phyloP scores from a whole-genome alignment of 345 rosid species.

The Euphorbia lathyris region DNA sequence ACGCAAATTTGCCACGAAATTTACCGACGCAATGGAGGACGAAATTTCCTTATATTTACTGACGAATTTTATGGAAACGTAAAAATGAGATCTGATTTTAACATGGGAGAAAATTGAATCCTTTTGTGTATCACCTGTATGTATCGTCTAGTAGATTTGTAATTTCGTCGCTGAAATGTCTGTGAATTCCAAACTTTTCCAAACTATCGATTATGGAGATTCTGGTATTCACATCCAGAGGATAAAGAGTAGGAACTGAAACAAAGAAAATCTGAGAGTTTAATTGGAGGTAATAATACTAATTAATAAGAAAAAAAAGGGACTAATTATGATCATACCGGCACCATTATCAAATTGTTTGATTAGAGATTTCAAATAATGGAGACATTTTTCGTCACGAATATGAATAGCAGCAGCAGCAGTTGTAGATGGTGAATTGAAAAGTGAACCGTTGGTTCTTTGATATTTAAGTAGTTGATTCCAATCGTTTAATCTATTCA shows the following conservation, averaged over 20 bases:
- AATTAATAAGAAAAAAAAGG: background rate
- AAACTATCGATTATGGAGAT: background rate
- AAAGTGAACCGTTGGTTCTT: background rate
- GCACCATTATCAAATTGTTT: constrained; percentile 1
- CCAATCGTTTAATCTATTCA: background rate
- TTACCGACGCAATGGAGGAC: no score
- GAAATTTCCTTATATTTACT: no score
- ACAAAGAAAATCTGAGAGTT: background rate
- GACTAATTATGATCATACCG: background rate
- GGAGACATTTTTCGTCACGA: background rate
- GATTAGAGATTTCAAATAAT: background rate
- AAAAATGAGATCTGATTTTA: no score
- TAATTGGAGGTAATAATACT: background rate
- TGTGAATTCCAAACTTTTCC: background rate
- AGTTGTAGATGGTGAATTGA: constrained; percentile 9
- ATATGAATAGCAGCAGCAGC: constrained; percentile 1
- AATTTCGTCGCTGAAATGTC: background rate
- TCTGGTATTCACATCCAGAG: background rate
- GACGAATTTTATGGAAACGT: no score
- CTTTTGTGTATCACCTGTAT: constrained; percentile 6
- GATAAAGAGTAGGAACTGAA: constrained; percentile 6
- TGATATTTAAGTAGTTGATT: background rate
- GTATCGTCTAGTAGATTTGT: background rate
- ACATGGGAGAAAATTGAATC: no score
- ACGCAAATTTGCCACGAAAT: no score